phyloP scores from a whole-genome alignment of 331 rosid species.

The Quercus tomentella region DNA sequence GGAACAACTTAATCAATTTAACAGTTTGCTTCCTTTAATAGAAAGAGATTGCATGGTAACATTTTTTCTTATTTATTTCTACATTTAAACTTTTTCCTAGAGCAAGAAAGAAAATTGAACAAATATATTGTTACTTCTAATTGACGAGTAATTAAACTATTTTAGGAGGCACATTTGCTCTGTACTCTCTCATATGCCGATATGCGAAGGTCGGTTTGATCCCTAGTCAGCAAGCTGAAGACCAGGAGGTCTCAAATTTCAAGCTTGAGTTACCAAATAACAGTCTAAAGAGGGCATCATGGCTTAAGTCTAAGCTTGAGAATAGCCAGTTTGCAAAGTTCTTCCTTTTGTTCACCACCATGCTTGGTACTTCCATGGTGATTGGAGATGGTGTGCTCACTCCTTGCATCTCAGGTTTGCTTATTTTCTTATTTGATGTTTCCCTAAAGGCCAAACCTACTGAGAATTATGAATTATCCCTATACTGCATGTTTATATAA shows the following conservation, averaged over 20 bases:
- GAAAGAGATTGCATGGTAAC: too few species aligned
- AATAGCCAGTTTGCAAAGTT: conserved; percentile 32
- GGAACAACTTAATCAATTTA: too few species aligned
- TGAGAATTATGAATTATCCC: background rate
- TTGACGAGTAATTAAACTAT: background rate
- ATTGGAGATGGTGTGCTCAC: conserved; percentile 86
- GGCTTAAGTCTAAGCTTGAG: conserved; percentile 44
- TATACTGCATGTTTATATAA: too few species aligned
- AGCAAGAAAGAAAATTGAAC: background rate
- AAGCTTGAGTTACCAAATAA: conserved; percentile 28
- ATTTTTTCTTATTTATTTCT: background rate
- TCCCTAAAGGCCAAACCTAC: background rate
- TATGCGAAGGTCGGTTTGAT: conserved; percentile 52
- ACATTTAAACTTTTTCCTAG: background rate
- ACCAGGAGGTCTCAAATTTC: conserved; percentile 50
- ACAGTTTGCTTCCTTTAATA: too few species aligned
- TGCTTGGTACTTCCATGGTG: conserved; percentile 86
- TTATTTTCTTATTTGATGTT: background rate
- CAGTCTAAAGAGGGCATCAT: conserved; percentile 39
- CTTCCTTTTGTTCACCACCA: conserved; percentile 50
- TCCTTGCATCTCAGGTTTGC: conserved; percentile 70
- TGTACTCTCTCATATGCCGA: conserved; percentile 75
- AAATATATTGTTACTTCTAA: background rate
- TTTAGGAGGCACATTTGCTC: conserved; percentile 71
- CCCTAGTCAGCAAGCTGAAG: conserved; percentile 57